Evolutionary conservation across 495 filamentous ascomycete genomes (phyloP).

Genomic region (Jackrogersella minutella): DNA sequence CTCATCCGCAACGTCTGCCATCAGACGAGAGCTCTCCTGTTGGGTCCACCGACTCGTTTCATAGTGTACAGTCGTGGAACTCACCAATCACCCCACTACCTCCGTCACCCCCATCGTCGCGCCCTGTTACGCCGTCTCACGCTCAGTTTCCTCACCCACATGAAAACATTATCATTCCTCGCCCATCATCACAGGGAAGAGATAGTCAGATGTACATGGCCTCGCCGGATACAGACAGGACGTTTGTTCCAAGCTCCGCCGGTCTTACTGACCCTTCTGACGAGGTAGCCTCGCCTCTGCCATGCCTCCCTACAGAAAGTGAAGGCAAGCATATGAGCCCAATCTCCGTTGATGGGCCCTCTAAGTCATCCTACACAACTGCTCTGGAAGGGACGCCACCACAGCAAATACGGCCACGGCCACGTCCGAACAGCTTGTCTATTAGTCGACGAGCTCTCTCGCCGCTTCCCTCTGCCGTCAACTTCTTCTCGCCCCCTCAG

Average conservation of each 20-base stretch:
- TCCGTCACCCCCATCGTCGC: conserved; percentile 58
- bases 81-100: conserved; percentile 56
- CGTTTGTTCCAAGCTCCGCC: conserved; percentile 21
- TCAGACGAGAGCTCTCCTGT: conserved; percentile 40
- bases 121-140: conserved; percentile 48
- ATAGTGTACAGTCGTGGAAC: conserved; percentile 66
- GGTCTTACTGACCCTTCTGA: conserved; percentile 18
- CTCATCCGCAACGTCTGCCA: conserved; percentile 23
- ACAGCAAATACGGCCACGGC: conserved; percentile 29
- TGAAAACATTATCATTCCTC: conserved; percentile 45
- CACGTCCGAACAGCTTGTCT: conserved; percentile 46
- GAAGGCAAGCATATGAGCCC: conserved; percentile 3
- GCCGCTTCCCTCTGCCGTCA: conserved; percentile 71
- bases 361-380: conserved; percentile 12
- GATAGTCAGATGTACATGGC: conserved; percentile 55
- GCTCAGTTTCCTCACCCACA: conserved; percentile 45
- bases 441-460: conserved; percentile 71
- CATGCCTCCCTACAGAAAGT: conserved; percentile 6
- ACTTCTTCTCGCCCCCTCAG: conserved; percentile 65
- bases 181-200: conserved; percentile 38
- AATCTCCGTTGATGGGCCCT: neutral
- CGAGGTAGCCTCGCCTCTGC: conserved; percentile 13
- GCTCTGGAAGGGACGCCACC: conserved; percentile 25
- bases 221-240: conserved; percentile 45
- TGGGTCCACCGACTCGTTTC: conserved; percentile 55